Evolutionary conservation across 2,329 filamentous ascomycete genomes (phyloP), one percentile per base, ranked within the genome.

Genomic region (Cordyceps tenuipes): DNA sequence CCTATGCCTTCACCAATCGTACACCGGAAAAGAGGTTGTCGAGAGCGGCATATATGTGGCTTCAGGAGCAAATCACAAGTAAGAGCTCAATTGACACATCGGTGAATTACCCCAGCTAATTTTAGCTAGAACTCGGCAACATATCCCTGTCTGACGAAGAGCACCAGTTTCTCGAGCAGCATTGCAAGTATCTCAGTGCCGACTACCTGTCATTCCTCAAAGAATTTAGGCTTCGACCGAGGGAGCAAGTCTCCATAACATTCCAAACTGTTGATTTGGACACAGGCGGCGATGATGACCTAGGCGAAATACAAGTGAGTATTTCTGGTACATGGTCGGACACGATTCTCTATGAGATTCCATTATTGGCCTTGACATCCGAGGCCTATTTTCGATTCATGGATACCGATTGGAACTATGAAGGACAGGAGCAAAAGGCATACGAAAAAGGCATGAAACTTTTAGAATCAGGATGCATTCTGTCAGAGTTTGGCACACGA

Each of bases 351-450:
- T 99, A 99, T 76, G 94, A 99, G 76, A 97, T 99, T 61, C 94
- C 94, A 0, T 81, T 99, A 23, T 81, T 99, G 21, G 91, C 95
- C 3, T 75, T 99, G 64, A 90, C 93, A 1, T 97, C 91, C 52
- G 93, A 99, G 73, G 91, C 94, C 54, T 99, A 97, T 76, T 99
- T 99, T 81, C 91, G 90, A 70, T 97, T 96, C 75, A 90, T 91
- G 78, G 91, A 99, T 70, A 90, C 76, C 57, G 92, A 97, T 71
- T 99, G 94, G 94, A 87, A 83, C 67, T 89, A 97, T 68, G 83
- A 89, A 6, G 88, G 87, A 3, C 94, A 99, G 72, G 85, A 96
- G 68, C 87, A 96, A 54, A 87, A 87, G 66, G 92, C 94, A 1
- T 90, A 86, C 63, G 78, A 83, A 9, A 99, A 99, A 76, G 94